These are phyloP conservation scores for Discostella stelligeroides DNA, from an alignment of 108 stramenopile species.

Conservation along the genomic window DNA sequence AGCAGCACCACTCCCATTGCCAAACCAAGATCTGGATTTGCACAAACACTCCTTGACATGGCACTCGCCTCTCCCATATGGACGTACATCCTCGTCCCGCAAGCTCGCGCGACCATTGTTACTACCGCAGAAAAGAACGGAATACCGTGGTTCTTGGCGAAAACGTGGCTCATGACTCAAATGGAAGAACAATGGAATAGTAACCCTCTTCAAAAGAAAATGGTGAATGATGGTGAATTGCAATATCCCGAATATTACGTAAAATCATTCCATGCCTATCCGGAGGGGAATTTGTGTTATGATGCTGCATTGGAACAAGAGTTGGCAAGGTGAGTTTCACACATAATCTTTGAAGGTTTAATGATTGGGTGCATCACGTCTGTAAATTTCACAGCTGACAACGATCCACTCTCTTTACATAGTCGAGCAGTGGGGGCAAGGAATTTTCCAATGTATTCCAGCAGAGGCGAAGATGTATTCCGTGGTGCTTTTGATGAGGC, in stretches of 20 bases:
- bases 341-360: not conserved
- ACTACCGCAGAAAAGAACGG: slow-evolving; percentile 78
- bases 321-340: slow-evolving; percentile 55
- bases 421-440: slow-evolving; percentile 72
- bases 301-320: slow-evolving; percentile 83
- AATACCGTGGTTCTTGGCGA: slow-evolving; percentile 65
- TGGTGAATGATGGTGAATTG: slow-evolving; percentile 22
- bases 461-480: slow-evolving; percentile 75
- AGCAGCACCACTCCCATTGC: not conserved
- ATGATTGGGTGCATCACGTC: not conserved
- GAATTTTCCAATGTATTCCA: slow-evolving; percentile 73
- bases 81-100: slow-evolving; percentile 75
- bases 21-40: slow-evolving; percentile 64
- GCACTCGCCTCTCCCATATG: slow-evolving; percentile 72
- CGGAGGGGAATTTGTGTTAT: slow-evolving; percentile 74
- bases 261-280: slow-evolving; percentile 76
- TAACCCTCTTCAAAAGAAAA: not conserved
- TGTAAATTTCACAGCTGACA: not conserved
- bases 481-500: slow-evolving; percentile 71
- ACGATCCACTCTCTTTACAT: not conserved
- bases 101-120: slow-evolving; percentile 73
- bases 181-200: slow-evolving; percentile 45
- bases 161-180: slow-evolving; percentile 58
- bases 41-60: slow-evolving; percentile 58
- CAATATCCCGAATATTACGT: slow-evolving; percentile 57